Evolutionary conservation across 768 basidiomycete species (phyloP).

Genomic region (Butyriboletus loyo): DNA sequence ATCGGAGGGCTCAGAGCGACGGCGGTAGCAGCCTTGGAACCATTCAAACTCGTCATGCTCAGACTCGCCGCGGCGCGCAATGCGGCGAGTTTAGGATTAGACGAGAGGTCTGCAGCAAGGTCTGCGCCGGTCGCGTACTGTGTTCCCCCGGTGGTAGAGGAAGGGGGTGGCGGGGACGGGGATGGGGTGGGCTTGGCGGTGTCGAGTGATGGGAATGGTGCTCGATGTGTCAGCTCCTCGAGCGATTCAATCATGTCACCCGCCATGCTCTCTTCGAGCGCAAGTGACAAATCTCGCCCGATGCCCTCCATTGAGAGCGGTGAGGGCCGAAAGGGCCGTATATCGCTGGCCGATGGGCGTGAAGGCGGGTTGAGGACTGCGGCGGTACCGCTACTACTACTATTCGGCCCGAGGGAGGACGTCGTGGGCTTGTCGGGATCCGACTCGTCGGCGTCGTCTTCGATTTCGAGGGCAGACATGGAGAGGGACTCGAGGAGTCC

Average conservation of each 20-base stretch:
- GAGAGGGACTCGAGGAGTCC: conserved; percentile 41
- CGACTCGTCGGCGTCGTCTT: conserved; percentile 37
- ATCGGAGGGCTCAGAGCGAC: conserved; percentile 53
- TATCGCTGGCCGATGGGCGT: conserved; percentile 10
- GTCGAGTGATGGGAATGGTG: background rate
- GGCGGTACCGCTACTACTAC: background rate
- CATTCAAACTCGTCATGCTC: conserved; percentile 28
- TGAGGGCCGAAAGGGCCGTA: conserved; percentile 8
- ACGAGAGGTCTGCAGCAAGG: conserved; percentile 45
- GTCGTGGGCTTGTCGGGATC: conserved; percentile 16
- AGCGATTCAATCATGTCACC: background rate
- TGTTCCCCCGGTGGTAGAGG: background rate
- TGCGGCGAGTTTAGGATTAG: conserved; percentile 48
- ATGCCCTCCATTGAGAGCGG: conserved; percentile 32
- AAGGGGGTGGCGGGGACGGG: conserved; percentile 6
- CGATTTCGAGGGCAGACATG: conserved; percentile 52
- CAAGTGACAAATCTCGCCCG: conserved; percentile 29
- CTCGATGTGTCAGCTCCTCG: background rate
- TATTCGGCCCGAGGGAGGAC: background rate
- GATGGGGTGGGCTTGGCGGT: conserved; percentile 3
- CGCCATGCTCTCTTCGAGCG: conserved; percentile 25
- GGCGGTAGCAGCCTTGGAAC: conserved; percentile 7
- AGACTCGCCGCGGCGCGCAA: conserved; percentile 34
- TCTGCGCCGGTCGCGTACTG: conserved; percentile 27
- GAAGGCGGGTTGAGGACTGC: background rate